Evolutionary conservation across 2,329 filamentous ascomycete species (phyloP).

Genomic region (Botrytis fragariae): DNA sequence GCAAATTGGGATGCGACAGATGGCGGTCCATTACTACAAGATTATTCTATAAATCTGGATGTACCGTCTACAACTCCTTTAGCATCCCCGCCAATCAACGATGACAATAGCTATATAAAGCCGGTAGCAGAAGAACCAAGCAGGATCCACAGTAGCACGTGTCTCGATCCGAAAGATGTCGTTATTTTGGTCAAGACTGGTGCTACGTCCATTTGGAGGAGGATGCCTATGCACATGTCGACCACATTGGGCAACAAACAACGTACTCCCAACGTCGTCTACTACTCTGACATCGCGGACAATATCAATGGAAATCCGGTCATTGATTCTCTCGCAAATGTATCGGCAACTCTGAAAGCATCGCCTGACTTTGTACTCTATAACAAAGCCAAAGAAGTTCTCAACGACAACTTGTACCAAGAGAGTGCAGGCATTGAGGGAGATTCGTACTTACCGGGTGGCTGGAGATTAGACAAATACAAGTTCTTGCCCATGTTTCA

Average conservation of each 20-base stretch:
- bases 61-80: background rate
- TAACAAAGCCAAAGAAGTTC: constrained; percentile 15
- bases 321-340: constrained; percentile 24
- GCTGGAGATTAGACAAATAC: constrained; percentile 60
- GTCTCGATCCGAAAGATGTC: constrained; percentile 23
- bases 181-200: constrained; percentile 26
- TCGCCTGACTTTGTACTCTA: constrained; percentile 25
- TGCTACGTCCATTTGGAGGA: constrained; percentile 23
- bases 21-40: background rate
- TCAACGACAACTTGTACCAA: constrained; percentile 22
- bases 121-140: constrained; percentile 2
- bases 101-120: background rate
- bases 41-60: background rate
- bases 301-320: constrained; percentile 23
- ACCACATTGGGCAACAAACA: constrained; percentile 21
- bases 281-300: constrained; percentile 21
- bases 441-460: constrained; percentile 28
- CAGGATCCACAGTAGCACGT: background rate
- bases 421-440: constrained; percentile 24
- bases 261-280: constrained; percentile 22
- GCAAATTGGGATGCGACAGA: background rate
- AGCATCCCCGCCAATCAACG: background rate
- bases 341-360: constrained; percentile 22
- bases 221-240: constrained; percentile 26
- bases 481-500: constrained; percentile 61